Percentiles rank a stretch among this genome's conserved stretches.
Evolutionary conservation across 805 yeast genomes (phyloP).

Genomic region (Starmerella potacharoeniae): DNA sequence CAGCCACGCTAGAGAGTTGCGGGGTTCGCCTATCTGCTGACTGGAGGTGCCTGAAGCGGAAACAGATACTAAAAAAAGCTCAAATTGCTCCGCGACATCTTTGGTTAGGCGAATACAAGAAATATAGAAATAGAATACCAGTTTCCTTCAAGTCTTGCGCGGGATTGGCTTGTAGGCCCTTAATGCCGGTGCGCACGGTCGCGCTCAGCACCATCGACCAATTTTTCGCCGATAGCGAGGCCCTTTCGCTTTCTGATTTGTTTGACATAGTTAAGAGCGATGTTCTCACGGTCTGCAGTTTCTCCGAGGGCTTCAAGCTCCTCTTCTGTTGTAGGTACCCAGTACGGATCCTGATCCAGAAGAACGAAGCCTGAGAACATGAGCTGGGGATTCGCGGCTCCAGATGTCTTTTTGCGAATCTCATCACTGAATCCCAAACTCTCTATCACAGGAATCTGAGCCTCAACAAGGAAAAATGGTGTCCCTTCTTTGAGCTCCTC

Average conservation of each 20-base stretch:
- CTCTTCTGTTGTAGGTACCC: conserved; percentile 98
- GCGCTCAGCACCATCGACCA: conserved; percentile 84
- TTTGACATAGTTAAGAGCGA: conserved; percentile 81
- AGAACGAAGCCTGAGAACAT: conserved; percentile 81
- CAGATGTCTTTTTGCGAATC: conserved; percentile 82
- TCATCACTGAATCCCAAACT: conserved; percentile 97
- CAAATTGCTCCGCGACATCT: too few species aligned
- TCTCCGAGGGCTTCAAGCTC: conserved; percentile 91
- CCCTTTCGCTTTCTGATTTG: conserved; percentile 78
- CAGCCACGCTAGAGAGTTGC: background rate
- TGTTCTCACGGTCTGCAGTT: conserved; percentile 79
- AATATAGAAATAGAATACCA: too few species aligned
- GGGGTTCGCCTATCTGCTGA: background rate
- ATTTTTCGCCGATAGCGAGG: conserved; percentile 75
- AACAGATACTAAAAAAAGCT: too few species aligned
- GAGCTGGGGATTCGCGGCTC: conserved; percentile 94
- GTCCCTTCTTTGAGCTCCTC: conserved; percentile 99
- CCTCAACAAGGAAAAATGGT: conserved; percentile 80
- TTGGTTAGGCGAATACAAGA: too few species aligned
- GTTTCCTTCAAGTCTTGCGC: too few species aligned
- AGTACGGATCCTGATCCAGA: conserved; percentile 87
- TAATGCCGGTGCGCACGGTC: conserved; percentile 33
- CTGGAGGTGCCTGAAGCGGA: too few species aligned
- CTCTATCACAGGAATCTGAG: conserved; percentile 83
- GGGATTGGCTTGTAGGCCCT: too few species aligned